A percentile compares a stretch with the other conserved stretches of the same genome.
These are phyloP conservation scores for Sporisorium sorghi DNA, from an alignment of 1,284 basidiomycete species.

Conservation along the genomic window DNA sequence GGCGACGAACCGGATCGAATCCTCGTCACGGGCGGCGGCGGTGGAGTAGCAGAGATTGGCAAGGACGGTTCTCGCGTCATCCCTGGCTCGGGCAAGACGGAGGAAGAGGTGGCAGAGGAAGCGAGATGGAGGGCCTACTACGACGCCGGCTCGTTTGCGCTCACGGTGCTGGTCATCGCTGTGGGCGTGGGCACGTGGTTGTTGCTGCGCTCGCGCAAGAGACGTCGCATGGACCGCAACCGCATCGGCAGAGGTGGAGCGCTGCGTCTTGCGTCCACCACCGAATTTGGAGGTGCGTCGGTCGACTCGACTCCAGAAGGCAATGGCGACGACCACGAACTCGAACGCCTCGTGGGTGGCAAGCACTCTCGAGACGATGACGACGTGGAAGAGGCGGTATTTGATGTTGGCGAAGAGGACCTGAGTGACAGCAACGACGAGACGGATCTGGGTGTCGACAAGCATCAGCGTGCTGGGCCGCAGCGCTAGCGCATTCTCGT, in stretches of 20 bases:
- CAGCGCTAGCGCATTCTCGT: slow-evolving; percentile 15
- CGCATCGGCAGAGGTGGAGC: slow-evolving; percentile 37
- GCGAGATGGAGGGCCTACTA: slow-evolving; percentile 63
- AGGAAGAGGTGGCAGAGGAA: slow-evolving; percentile 65
- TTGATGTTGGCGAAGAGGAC: slow-evolving; percentile 72
- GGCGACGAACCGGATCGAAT: slow-evolving; percentile 75
- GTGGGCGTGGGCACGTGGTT: slow-evolving; percentile 79
- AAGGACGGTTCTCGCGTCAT: slow-evolving; percentile 66
- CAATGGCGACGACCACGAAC: slow-evolving; percentile 41
- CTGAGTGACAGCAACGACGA: slow-evolving; percentile 32
- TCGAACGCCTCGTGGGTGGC: slow-evolving; percentile 48
- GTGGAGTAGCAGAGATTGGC: slow-evolving; percentile 32
- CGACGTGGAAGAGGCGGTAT: slow-evolving; percentile 61
- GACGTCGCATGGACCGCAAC: slow-evolving; percentile 26
- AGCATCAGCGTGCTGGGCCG: slow-evolving; percentile 12
- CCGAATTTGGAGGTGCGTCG: slow-evolving; percentile 20
- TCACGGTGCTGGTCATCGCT: slow-evolving; percentile 82
- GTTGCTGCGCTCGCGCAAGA: slow-evolving; percentile 77
- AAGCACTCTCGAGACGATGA: slow-evolving; percentile 46
- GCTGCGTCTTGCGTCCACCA: slow-evolving; percentile 30
- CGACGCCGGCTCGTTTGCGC: slow-evolving; percentile 86
- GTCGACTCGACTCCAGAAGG: slow-evolving; percentile 51
- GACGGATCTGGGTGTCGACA: background rate
- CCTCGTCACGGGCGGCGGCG: slow-evolving; percentile 54
- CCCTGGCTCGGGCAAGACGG: slow-evolving; percentile 71